phyloP scores from a whole-genome alignment of 352 stramenopile genomes.

The Thalassiosira exigua region DNA sequence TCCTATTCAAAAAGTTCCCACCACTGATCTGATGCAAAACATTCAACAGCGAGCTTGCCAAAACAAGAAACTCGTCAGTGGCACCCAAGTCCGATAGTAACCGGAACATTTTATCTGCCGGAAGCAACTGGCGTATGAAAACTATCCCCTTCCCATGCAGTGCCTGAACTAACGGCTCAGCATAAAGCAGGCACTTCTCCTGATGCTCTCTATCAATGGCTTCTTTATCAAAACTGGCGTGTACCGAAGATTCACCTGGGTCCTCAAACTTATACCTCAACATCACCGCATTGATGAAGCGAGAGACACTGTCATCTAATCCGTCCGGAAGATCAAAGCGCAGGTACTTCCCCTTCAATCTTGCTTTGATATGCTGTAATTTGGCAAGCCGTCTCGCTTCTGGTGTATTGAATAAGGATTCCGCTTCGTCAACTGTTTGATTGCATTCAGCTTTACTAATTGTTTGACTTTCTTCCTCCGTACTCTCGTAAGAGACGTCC shows the following conservation, averaged over 20 bases:
- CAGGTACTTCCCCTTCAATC: conserved; percentile 37
- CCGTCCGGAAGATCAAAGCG: conserved; percentile 43
- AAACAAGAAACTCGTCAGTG: conserved; percentile 33
- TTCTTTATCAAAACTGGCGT: conserved; percentile 18
- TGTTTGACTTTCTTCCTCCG: background rate
- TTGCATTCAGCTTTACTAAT: background rate
- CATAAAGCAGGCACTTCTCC: conserved; percentile 16
- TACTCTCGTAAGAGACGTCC: background rate
- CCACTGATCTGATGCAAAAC: conserved; percentile 32
- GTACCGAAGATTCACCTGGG: conserved; percentile 26
- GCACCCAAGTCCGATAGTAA: conserved; percentile 20
- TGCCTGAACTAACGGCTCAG: conserved; percentile 30
- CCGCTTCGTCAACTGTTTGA: conserved; percentile 17
- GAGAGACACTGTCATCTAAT: conserved; percentile 36
- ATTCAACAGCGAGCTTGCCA: conserved; percentile 18
- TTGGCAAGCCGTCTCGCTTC: conserved; percentile 1
- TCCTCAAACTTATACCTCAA: conserved; percentile 29
- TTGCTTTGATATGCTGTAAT: conserved; percentile 15
- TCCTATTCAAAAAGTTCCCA: conserved; percentile 32
- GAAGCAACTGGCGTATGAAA: conserved; percentile 51
- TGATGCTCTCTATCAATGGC: conserved; percentile 17
- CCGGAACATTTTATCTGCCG: conserved; percentile 10
- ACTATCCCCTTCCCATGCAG: conserved; percentile 33
- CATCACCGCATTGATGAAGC: conserved; percentile 37
- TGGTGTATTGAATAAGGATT: no score